These are phyloP conservation scores for Debaryomyces singareniensis DNA, from an alignment of 1,139 yeast species.

Conservation along the genomic window DNA sequence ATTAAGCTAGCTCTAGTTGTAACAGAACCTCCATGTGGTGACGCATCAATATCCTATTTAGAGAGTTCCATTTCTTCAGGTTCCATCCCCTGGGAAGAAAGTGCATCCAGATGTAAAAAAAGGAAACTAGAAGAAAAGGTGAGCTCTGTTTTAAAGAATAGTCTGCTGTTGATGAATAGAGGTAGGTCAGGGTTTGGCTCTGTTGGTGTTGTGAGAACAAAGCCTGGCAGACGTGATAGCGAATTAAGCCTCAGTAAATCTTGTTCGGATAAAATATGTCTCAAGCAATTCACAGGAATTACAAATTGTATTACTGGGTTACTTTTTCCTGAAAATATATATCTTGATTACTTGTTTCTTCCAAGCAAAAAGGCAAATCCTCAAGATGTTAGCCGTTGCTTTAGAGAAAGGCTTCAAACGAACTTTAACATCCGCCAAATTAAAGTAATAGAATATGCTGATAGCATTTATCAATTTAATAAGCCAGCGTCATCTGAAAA, in stretches of 20 bases:
- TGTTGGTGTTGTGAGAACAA: constrained; percentile 71
- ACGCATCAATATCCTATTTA: constrained; percentile 54
- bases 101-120: constrained; percentile 6
- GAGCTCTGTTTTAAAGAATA: neutral
- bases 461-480: constrained; percentile 20
- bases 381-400: constrained; percentile 48
- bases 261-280: constrained; percentile 76
- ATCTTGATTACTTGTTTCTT: constrained; percentile 49
- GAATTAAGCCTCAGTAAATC: constrained; percentile 67
- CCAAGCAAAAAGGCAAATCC: constrained; percentile 27
- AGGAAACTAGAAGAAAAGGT: constrained; percentile 3
- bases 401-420: constrained; percentile 21
- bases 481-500: constrained; percentile 12
- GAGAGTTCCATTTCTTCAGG: constrained; percentile 11
- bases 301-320: constrained; percentile 43
- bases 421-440: constrained; percentile 12
- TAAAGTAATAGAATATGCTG: constrained; percentile 15
- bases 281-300: constrained; percentile 59
- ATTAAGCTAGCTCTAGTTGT: constrained; percentile 54
- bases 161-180: no score
- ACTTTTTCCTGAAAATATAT: constrained; percentile 30
- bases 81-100: constrained; percentile 16
- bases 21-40: constrained; percentile 91
- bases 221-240: constrained; percentile 86
- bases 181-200: constrained; percentile 60